Base-by-base conservation (phyloP, 2,329 filamentous ascomycete species). In the Grosmannia penicillata region DNA sequence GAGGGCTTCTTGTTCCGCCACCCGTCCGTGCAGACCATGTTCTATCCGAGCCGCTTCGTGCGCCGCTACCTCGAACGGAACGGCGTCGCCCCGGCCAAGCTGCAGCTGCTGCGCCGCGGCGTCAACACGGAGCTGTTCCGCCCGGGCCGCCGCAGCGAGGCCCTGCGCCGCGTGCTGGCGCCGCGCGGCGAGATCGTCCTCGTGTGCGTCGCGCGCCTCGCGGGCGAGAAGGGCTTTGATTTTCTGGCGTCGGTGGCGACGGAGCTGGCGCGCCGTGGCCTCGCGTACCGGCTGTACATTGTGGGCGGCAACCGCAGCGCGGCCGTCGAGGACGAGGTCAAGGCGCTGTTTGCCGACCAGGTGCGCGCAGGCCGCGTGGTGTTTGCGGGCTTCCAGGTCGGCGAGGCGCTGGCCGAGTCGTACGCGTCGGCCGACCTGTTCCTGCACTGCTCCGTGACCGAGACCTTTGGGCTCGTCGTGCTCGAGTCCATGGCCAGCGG, bases 341-440 rank as follows among this genome's bases (percentile, higher is more conserved):
- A 70, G 40, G 60, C 62, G n/a, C 59, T 75, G 36, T 82, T 82
- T 47, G 59, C 63, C 5, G 39, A 59, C 0, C 55, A 78, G 8
- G 47, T 50, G 10, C 53, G 55, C 5, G 55, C 60, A 33, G 64
- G 70, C 24, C 69, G 66, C 36, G 75, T 81, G 27, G 49, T 73
- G n/a, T 82, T 82, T 52, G 71, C 75, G 0, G 77, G 78, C 1
- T 76, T 81, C 57, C 63, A 72, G 46, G 65, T 70, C 1, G 76
- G 77, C 10, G 64, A 65, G 36, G 63, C 66, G 3, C 62, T 82
- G 8, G 76, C 75, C n/a, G 59, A 63, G n/a, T 69, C 72, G 9
- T 83, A 81, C 46, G 76, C 78, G 3, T 72, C 70, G 4, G 76
- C 70, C 1, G 77, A 82, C 49, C 47, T 82, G n/a, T 82, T 82